phyloP scores from a whole-genome alignment of 2,329 filamentous ascomycete genomes.

The Penicillium sp. region DNA sequence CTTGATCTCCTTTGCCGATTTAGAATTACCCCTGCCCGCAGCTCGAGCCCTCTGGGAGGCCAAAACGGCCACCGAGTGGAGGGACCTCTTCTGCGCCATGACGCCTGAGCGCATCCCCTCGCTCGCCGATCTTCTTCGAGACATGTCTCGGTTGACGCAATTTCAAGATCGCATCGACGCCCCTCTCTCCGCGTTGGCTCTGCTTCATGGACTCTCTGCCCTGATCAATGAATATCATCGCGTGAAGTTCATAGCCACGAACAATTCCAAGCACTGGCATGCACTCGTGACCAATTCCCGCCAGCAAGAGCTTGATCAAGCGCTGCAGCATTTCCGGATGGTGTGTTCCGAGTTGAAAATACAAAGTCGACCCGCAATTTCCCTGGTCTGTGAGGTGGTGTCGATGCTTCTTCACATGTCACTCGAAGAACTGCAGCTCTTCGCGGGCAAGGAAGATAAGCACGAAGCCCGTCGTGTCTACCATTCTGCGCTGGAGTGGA shows the following conservation, averaged over 20 bases:
- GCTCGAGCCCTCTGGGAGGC: slow-evolving; percentile 61
- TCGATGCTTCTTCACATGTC: slow-evolving; percentile 38
- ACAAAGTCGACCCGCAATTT: slow-evolving; percentile 20
- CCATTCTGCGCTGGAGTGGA: slow-evolving; percentile 34
- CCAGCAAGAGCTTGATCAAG: slow-evolving; percentile 57
- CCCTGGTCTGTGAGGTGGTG: slow-evolving; percentile 30
- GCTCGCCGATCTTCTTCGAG: slow-evolving; percentile 48
- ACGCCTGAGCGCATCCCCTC: slow-evolving; percentile 31
- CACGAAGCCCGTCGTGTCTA: slow-evolving; percentile 34
- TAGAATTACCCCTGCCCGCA: slow-evolving; percentile 60
- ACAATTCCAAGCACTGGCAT: slow-evolving; percentile 37
- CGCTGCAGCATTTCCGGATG: slow-evolving; percentile 49
- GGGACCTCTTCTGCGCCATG: slow-evolving; percentile 49
- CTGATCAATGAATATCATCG: slow-evolving; percentile 60
- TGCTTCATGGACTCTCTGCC: slow-evolving; percentile 60
- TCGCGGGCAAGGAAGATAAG: slow-evolving; percentile 40
- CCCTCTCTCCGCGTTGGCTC: slow-evolving; percentile 53
- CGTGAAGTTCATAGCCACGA: slow-evolving; percentile 43
- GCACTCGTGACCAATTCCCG: slow-evolving; percentile 48
- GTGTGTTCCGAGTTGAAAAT: slow-evolving; percentile 16
- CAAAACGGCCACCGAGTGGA: slow-evolving; percentile 59
- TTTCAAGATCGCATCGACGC: slow-evolving; percentile 51
- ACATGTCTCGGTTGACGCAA: slow-evolving; percentile 48
- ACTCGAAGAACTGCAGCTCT: slow-evolving; percentile 40
- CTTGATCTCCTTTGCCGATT: slow-evolving; percentile 62